A percentile compares a stretch with the other conserved stretches of the same genome.
Evolutionary conservation across 1,284 basidiomycete genomes (phyloP).

Genomic region (Entoloma clypeatum): DNA sequence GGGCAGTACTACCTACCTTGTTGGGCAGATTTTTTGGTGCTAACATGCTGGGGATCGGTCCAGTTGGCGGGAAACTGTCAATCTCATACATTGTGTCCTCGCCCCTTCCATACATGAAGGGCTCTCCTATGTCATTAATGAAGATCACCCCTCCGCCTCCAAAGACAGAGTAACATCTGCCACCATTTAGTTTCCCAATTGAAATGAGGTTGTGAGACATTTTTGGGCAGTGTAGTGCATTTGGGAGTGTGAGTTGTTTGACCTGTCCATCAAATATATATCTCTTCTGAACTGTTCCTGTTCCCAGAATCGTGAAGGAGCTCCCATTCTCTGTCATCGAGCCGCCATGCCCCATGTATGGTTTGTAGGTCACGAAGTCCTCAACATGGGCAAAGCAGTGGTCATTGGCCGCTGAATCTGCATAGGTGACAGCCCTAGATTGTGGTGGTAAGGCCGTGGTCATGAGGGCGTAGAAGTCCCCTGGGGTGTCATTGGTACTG

Average conservation of each 20-base stretch:
- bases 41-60: not conserved
- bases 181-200: slow-evolving; percentile 9
- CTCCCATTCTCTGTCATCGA: too few relatives aligned
- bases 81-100: not conserved
- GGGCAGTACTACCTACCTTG: too few relatives aligned
- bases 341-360: not conserved
- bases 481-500: not conserved
- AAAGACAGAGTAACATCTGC: slow-evolving; percentile 9
- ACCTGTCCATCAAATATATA: slow-evolving; percentile 5
- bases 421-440: slow-evolving; percentile 2
- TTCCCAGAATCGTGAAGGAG: not conserved
- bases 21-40: too few relatives aligned
- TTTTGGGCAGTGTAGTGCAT: slow-evolving; percentile 14
- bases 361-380: slow-evolving; percentile 8
- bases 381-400: slow-evolving; percentile 8
- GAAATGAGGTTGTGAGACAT: slow-evolving; percentile 14
- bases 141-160: slow-evolving; percentile 1
- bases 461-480: not conserved
- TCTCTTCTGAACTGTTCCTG: not conserved
- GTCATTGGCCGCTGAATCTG: slow-evolving; percentile 8
- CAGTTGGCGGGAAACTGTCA: not conserved
- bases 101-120: not conserved
- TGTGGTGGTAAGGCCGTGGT: not conserved
- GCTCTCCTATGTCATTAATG: not conserved
- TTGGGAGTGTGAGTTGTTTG: slow-evolving; percentile 10